phyloP scores from a whole-genome alignment of 805 yeast species.

The Kluyveromyces lactis region DNA sequence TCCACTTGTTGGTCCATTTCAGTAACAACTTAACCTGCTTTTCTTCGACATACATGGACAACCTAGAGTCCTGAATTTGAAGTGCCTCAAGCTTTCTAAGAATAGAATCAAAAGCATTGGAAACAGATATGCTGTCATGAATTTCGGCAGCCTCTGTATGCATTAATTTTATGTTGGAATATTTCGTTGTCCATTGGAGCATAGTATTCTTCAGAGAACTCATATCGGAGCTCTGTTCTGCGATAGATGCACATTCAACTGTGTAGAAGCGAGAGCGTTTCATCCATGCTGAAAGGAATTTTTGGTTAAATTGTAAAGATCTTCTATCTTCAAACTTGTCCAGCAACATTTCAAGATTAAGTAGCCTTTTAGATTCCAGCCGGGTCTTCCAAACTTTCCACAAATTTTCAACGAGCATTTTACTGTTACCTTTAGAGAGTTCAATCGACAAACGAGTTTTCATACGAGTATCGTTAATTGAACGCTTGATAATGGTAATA shows the following conservation, averaged over 20 bases:
- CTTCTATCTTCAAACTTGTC: slow-evolving; percentile 6
- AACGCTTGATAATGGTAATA: slow-evolving; percentile 8
- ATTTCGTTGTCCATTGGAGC: neutral
- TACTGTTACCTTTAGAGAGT: neutral
- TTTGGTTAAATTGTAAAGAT: neutral
- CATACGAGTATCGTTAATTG: slow-evolving; percentile 7
- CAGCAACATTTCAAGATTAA: slow-evolving; percentile 7
- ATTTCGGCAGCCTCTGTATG: neutral
- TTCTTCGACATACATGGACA: slow-evolving; percentile 12
- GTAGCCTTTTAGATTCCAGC: slow-evolving; percentile 2
- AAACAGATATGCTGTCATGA: slow-evolving; percentile 13
- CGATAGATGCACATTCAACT: slow-evolving; percentile 7
- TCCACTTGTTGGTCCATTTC: slow-evolving; percentile 28
- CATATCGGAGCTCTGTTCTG: slow-evolving; percentile 7
- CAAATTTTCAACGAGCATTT: neutral
- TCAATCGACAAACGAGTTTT: slow-evolving; percentile 2
- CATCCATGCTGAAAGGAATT: slow-evolving; percentile 9
- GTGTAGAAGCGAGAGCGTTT: slow-evolving; percentile 6
- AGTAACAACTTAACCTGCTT: slow-evolving; percentile 15
- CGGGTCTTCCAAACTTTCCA: slow-evolving; percentile 4
- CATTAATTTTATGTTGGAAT: neutral
- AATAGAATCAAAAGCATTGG: slow-evolving; percentile 20
- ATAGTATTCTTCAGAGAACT: slow-evolving; percentile 1
- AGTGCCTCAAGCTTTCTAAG: slow-evolving; percentile 11
- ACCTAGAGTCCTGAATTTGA: slow-evolving; percentile 10